Conservation (phyloP, 225 moss, liverwort and hornwort genomes). For the Straminergon stramineum region DNA sequence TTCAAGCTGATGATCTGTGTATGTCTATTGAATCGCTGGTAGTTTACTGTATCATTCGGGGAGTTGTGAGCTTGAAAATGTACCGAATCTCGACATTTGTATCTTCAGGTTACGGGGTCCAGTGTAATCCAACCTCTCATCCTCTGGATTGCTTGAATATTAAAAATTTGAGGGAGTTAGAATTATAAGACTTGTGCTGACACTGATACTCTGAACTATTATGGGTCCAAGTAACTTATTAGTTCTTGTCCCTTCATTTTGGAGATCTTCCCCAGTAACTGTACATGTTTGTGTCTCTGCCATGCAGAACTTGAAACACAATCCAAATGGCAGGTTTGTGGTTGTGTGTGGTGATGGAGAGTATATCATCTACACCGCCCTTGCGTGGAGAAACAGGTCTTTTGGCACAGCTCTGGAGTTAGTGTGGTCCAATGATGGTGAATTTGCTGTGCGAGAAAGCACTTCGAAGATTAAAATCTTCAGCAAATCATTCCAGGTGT, state of each 20-base stretch:
- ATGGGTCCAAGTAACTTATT: not conserved
- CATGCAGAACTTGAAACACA: conserved; percentile 76
- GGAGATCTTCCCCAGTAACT: not conserved
- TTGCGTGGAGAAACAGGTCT: conserved; percentile 97
- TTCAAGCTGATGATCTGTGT: not conserved
- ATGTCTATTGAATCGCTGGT: not conserved
- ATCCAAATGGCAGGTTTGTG: conserved; percentile 90
- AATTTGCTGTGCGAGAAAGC: conserved; percentile 89
- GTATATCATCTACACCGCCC: conserved; percentile 90
- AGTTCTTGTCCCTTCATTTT: not conserved
- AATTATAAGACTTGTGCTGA: not conserved
- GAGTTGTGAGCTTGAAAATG: not conserved
- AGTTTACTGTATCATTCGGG: not conserved
- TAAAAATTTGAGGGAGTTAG: not conserved
- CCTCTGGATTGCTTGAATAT: not conserved
- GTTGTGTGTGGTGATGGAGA: conserved; percentile 97
- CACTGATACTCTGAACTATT: not conserved
- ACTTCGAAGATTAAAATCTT: conserved; percentile 92
- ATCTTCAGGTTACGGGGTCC: not conserved
- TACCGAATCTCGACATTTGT: not conserved
- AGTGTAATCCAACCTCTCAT: not conserved
- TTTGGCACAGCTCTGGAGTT: conserved; percentile 92
- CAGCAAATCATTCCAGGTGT: conserved; percentile 86
- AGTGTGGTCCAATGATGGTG: conserved; percentile 83
- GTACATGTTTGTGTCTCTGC: not conserved